These are phyloP conservation scores for Pseudoscleropodium purum DNA, from an alignment of 225 moss, liverwort and hornwort genomes.

Conservation along the genomic window DNA sequence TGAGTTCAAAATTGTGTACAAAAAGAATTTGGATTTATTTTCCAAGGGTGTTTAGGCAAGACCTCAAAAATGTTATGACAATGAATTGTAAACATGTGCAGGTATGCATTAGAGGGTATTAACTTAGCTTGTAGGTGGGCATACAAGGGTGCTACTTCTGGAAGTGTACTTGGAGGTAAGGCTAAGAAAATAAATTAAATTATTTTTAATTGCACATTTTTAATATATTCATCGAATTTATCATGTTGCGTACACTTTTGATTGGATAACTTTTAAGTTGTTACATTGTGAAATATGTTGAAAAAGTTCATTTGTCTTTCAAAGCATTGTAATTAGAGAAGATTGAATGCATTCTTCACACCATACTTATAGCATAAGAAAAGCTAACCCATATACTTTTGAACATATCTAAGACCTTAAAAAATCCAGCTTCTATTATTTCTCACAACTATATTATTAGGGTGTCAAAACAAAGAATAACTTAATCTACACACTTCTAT, in stretches of 20 bases:
- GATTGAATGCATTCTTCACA: not conserved
- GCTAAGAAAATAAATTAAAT: not conserved
- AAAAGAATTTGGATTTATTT: not conserved
- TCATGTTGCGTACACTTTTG: not conserved
- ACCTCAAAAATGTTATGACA: not conserved
- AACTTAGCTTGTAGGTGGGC: conserved; percentile 72
- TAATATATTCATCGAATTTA: too few relatives aligned
- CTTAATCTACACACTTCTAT: not conserved
- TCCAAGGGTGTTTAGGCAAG: not conserved
- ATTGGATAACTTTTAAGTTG: not conserved
- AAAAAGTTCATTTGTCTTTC: not conserved
- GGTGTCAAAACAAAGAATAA: not conserved
- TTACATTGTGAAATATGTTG: not conserved
- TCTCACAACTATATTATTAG: not conserved
- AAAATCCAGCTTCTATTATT: not conserved
- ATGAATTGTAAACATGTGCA: not conserved
- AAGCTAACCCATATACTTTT: not conserved
- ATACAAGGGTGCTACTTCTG: conserved; percentile 56
- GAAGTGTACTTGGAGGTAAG: conserved; percentile 46
- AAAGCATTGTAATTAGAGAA: not conserved
- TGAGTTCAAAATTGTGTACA: not conserved
- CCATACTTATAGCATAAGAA: not conserved
- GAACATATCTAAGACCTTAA: not conserved
- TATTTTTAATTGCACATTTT: not conserved
- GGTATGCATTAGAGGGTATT: conserved; percentile 68